phyloP scores from a whole-genome alignment of 768 basidiomycete species.

The Leucosporidium scottii region DNA sequence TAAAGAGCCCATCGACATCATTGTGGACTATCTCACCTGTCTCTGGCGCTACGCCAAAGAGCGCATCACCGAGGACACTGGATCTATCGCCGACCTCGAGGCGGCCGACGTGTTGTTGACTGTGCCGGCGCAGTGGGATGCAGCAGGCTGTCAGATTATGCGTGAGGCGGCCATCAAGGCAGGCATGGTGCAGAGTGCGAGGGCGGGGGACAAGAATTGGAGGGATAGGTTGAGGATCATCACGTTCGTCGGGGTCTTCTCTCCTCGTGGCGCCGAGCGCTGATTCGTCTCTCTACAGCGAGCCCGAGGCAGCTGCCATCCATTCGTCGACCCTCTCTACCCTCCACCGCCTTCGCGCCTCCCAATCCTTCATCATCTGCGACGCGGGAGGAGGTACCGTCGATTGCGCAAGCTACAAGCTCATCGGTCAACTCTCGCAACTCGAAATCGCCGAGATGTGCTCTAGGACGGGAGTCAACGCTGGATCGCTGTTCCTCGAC shows the following conservation, averaged over 20 bases:
- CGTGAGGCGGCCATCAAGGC: conserved; percentile 73
- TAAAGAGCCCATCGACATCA: conserved; percentile 70
- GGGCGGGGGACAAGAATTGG: conserved; percentile 69
- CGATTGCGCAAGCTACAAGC: conserved; percentile 52
- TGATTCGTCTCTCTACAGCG: conserved; percentile 30
- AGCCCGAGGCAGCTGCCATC: conserved; percentile 77
- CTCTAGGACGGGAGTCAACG: conserved; percentile 76
- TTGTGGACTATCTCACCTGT: conserved; percentile 72
- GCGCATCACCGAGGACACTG: conserved; percentile 81
- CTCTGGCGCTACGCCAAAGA: conserved; percentile 83
- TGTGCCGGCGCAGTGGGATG: conserved; percentile 87
- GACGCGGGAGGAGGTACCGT: conserved; percentile 86
- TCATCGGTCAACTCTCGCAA: conserved; percentile 68
- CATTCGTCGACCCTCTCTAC: conserved; percentile 76
- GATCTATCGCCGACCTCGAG: conserved; percentile 75
- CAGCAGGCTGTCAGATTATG: conserved; percentile 76
- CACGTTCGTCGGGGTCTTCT: conserved; percentile 45
- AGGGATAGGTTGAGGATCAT: conserved; percentile 77
- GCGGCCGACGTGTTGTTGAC: conserved; percentile 77
- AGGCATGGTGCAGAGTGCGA: conserved; percentile 65
- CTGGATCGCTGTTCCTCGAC: conserved; percentile 80
- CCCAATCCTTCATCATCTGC: conserved; percentile 83
- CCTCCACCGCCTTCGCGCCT: conserved; percentile 67
- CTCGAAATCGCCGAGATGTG: conserved; percentile 88
- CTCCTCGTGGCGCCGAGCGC: background rate